Base-by-base conservation (phyloP, 768 basidiomycete genomes). In the Rhodocollybia butyracea region DNA sequence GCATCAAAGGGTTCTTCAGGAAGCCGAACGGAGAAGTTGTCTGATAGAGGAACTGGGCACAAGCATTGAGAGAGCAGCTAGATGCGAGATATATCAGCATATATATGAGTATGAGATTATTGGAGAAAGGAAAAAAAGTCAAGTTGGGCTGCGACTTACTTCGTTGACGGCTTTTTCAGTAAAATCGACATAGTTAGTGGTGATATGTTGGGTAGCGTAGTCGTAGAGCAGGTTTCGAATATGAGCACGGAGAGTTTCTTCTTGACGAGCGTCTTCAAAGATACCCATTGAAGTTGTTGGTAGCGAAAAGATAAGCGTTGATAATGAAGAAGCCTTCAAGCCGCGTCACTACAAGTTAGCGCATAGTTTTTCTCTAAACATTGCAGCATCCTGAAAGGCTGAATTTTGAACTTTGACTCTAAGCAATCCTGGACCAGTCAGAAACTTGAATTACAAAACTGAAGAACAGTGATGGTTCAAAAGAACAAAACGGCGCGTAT, bases 1-100 rank as follows among this genome's bases (percentile, higher is more conserved):
- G 63, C 63, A 1, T 79, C 75, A 51, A 82, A 78, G 13, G 85
- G 84, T 39, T 87, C 84, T 17, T 70, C 64, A n/a, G 81, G 80
- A 13, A 85, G 69, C 13, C 70, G 62, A 17, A 86, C 71, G 3
- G 80, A 79, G 38, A 73, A 75, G 1, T 79, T 75, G 55, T 87
- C 84, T 34, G 71, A 69, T 38, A 74, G 64, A 1, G 85, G 77
- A 13, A 84, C 45, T 64, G 61, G 27, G 34, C 69, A 61, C 10
- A 84, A 68, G 51, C 68, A 68, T 55, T 73, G 70, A 60, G 53
- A 77, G 59, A 83, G 62, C 70, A 86, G 65, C 67, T 70, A 43
- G 27, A 17, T 31, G 19, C 17, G 22, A 39, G 32, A 36, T 46
- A 19, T 21, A 40, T 36, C 21, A 42, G 21, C 38, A 19, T 32